Evolutionary conservation across 2,329 filamentous ascomycete genomes (phyloP).

Genomic region (Plenodomus biglobosus): DNA sequence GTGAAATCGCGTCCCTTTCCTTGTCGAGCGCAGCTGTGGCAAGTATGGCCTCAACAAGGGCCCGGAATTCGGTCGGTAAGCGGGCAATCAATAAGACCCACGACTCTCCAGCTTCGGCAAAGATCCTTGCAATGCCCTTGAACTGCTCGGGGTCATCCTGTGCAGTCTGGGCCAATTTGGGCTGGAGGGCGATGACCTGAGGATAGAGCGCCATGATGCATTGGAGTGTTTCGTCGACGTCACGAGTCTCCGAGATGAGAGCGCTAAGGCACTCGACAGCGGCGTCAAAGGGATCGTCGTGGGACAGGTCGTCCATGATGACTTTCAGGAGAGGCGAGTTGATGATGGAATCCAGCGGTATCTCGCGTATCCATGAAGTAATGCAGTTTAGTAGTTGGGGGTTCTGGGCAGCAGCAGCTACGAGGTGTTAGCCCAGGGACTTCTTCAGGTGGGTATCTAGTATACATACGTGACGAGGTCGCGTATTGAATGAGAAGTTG

Average conservation of each 20-base stretch:
- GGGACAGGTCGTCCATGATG: constrained; percentile 74
- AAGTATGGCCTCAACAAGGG: constrained; percentile 85
- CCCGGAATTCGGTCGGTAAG: constrained; percentile 76
- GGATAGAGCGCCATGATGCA: constrained; percentile 83
- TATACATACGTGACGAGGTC: constrained; percentile 79
- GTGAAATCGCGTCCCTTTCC: constrained; percentile 86
- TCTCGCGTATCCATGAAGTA: constrained; percentile 93
- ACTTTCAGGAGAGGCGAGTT: constrained; percentile 81
- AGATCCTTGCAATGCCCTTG: constrained; percentile 85
- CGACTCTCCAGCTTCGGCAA: constrained; percentile 88
- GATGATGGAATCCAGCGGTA: constrained; percentile 79
- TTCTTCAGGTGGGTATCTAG: neutral
- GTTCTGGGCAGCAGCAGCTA: constrained; percentile 74
- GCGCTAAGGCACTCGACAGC: constrained; percentile 91
- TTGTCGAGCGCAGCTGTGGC: constrained; percentile 86
- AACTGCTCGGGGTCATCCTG: constrained; percentile 79
- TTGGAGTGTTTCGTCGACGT: constrained; percentile 85
- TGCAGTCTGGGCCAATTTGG: constrained; percentile 73
- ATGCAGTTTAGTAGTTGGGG: constrained; percentile 93
- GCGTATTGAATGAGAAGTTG: constrained; percentile 86
- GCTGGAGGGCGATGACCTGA: constrained; percentile 71
- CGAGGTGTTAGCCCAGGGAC: constrained; percentile 12
- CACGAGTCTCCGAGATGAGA: constrained; percentile 86
- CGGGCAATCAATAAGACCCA: constrained; percentile 93
- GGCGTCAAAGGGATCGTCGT: constrained; percentile 77